Evolutionary conservation across 345 rosid genomes (phyloP), one percentile per base, ranked within the genome.

Genomic region (Corchorus capsularis): DNA sequence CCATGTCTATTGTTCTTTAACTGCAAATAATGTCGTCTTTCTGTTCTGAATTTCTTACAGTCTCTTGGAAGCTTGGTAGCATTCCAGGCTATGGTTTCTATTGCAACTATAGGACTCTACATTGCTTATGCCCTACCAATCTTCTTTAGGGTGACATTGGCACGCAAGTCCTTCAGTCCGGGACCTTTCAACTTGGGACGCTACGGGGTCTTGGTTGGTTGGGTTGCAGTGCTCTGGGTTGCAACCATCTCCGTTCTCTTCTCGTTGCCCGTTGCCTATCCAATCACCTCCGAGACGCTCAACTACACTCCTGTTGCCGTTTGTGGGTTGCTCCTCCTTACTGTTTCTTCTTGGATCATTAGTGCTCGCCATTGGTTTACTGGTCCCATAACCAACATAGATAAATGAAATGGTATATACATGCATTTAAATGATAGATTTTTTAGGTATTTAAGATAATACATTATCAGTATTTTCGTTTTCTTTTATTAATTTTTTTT

Each of bases 241-340:
- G 90, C 82, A 12, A 90, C 93, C 78, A 96, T 96, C 62, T 91
- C 97, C 0, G 87, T 93, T 53, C 93, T 96, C 82, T 96, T 96
- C 88, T 96, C 98, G 2, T 76, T 96, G 83, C 99, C 99, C 5
- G 97, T 96, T 50, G 86, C 92, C 4, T 93, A 92, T 80, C 99
- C 99, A 45, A 76, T 93, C 75, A 86, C 97, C 35, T 71, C 79
- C 0, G 85, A 90, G 87, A 95, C 93, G 4, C 96, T 95, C 78
- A 95, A 95, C 87, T 93, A 95, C 83, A 93, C 98, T 55, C 98
- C 98, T 0, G 92, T 93, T 50, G 98, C 99, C 2, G 97, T 93
- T 1, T 82, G 88, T 45, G 98, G 98, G 73, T 71, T 93, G 86
- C 59, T 91, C 46, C 49, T 89, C 75, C 82, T 95, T 32, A 78